Evolutionary conservation across 1,284 basidiomycete genomes (phyloP), one percentile per base, ranked within the genome.

Genomic region (Mycosarcoma mackinlayi): DNA sequence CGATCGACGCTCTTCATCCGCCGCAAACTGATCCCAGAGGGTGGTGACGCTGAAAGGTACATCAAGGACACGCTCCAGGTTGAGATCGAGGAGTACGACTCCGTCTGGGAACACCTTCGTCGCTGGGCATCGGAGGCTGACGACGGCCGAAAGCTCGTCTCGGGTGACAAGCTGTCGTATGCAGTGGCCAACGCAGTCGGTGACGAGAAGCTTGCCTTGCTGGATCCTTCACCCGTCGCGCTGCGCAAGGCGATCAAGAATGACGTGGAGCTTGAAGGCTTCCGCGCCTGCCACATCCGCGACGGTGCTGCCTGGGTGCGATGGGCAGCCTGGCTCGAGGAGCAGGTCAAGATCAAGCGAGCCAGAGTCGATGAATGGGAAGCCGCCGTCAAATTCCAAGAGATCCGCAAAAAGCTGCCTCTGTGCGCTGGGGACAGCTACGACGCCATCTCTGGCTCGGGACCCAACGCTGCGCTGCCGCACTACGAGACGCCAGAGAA

Each of bases 251-350:
- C 79, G 35, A 48, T 65, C 42, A 81, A 81, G 73, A 81, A 81
- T 45, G 33, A 44, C 11, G 62, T 68, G 27, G 80, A 81, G 56
- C 72, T 80, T 19, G 49, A 59, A 2, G 77, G 80, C 9, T 69
- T 81, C 66, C 62, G 73, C 3, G 48, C 48, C 10, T 71, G 77
- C 14, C 79, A 81, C 49, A 46, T 74, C 9, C 77, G 79, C 19
- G 80, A 81, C 58, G 80, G 79, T 24, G 72, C 72, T 3, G 76
- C 77, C 2, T 81, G 80, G 80, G 79, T 61, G 9, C 51, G 59
- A 4, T 81, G 80, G 80, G 77, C 80, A 2, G 77, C 80, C 14
- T 81, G 80, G 80, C 73, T 81, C 54, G 80, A 81, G 37, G 71
- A 78, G 24, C 53, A 65, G 9, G 63, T 81, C 56, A 60, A 56